Evolutionary conservation across 2,329 filamentous ascomycete genomes (phyloP).

Genomic region (Trichophaea hybrida): DNA sequence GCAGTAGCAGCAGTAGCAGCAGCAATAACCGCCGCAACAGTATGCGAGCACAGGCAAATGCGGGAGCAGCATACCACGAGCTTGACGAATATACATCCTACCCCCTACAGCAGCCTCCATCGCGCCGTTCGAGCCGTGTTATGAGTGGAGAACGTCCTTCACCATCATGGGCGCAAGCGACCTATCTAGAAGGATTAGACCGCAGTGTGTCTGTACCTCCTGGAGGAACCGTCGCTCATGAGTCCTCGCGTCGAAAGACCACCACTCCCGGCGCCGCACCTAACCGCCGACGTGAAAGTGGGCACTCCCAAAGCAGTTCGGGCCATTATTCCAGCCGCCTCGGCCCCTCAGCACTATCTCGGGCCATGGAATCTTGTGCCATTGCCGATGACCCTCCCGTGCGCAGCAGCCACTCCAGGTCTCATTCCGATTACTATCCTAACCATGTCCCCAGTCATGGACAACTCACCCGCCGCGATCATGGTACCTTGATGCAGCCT

Average conservation of each 20-base stretch:
- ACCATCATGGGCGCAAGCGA: constrained; percentile 14
- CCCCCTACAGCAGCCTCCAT: constrained; percentile 13
- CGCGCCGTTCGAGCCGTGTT: constrained; percentile 20
- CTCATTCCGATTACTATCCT: constrained; percentile 12
- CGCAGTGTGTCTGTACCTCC: constrained; percentile 26
- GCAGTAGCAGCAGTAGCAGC: not conserved
- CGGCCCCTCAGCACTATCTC: constrained; percentile 15
- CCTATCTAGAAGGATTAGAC: constrained; percentile 16
- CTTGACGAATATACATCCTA: constrained; percentile 13
- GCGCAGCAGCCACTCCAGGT: constrained; percentile 21
- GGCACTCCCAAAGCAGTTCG: constrained; percentile 21
- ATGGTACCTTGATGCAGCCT: constrained; percentile 20
- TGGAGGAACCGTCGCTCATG: constrained; percentile 15
- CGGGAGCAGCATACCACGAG: constrained; percentile 13
- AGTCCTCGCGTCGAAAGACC: constrained; percentile 22
- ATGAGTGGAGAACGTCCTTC: constrained; percentile 20
- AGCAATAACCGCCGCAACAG: constrained; percentile 16
- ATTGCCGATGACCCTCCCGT: constrained; percentile 21
- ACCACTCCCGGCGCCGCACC: constrained; percentile 6
- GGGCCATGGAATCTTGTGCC: constrained; percentile 19
- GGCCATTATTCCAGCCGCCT: constrained; percentile 21
- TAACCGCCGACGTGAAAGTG: constrained; percentile 17
- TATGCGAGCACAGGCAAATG: constrained; percentile 19
- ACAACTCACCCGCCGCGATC: constrained; percentile 15
- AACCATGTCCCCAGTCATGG: constrained; percentile 5